phyloP scores from a whole-genome alignment of 495 filamentous ascomycete species.

The Rusavskia elegans region DNA sequence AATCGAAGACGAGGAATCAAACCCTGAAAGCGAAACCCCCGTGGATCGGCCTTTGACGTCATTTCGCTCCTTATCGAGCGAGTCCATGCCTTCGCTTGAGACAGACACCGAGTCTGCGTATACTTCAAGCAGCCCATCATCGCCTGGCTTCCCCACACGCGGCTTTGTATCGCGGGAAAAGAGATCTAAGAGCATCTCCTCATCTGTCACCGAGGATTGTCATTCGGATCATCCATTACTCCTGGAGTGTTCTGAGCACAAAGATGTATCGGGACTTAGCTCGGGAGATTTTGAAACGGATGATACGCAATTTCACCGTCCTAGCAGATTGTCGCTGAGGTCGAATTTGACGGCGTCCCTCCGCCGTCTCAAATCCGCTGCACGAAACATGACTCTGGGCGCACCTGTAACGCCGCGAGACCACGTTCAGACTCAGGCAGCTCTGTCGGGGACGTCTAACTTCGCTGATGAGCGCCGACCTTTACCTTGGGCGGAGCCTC shows the following conservation, averaged over 20 bases:
- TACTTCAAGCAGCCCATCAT: slow-evolving; percentile 22
- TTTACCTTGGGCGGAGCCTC: slow-evolving; percentile 53
- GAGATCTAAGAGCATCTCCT: slow-evolving; percentile 25
- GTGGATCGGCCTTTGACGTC: slow-evolving; percentile 23
- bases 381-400: slow-evolving; percentile 60
- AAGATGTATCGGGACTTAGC: not conserved
- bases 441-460: slow-evolving; percentile 58
- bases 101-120: slow-evolving; percentile 30
- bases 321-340: slow-evolving; percentile 46
- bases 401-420: slow-evolving; percentile 49
- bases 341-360: slow-evolving; percentile 92
- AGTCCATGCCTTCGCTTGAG: slow-evolving; percentile 47
- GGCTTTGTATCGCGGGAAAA: slow-evolving; percentile 27
- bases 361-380: slow-evolving; percentile 70
- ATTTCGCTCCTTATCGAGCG: slow-evolving; percentile 36
- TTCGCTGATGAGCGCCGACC: slow-evolving; percentile 84
- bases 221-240: slow-evolving; percentile 40
- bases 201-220: slow-evolving; percentile 31
- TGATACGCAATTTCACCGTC: not conserved
- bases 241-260: slow-evolving; percentile 19
- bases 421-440: slow-evolving; percentile 78
- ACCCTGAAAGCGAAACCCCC: slow-evolving; percentile 24
- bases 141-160: slow-evolving; percentile 21
- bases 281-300: slow-evolving; percentile 7
- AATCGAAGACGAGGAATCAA: slow-evolving; percentile 19